phyloP scores from a whole-genome alignment of 1,139 yeast species.

The Geotrichum bryndzae region DNA sequence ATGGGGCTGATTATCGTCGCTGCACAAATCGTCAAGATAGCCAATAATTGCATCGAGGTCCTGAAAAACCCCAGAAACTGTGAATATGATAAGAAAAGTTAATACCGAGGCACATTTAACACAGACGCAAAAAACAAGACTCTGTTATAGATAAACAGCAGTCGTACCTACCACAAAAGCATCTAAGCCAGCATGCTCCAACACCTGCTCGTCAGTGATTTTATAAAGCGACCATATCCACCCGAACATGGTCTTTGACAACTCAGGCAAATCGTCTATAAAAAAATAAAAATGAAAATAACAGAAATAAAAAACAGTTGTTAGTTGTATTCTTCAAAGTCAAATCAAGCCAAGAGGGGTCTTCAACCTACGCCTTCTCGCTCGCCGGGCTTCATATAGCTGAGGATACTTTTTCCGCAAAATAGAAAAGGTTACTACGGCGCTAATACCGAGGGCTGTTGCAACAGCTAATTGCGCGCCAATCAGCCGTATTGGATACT shows the following conservation, averaged over 20 bases:
- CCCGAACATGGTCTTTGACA: slow-evolving; percentile 55
- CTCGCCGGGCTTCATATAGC: slow-evolving; percentile 55
- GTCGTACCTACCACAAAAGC: slow-evolving; percentile 54
- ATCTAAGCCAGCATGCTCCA: slow-evolving; percentile 88
- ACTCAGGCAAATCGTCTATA: slow-evolving; percentile 39
- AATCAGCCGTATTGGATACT: slow-evolving; percentile 23
- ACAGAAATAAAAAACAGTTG: slow-evolving; percentile 32
- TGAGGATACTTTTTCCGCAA: slow-evolving; percentile 63
- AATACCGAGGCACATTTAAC: not conserved
- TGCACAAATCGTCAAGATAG: slow-evolving; percentile 56
- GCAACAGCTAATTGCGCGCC: slow-evolving; percentile 46
- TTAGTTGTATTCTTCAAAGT: too few species aligned
- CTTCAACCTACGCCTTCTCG: slow-evolving; percentile 30
- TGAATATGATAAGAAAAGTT: not conserved
- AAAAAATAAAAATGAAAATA: slow-evolving; percentile 29
- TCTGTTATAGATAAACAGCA: not conserved
- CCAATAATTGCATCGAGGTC: slow-evolving; percentile 62
- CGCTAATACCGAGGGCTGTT: slow-evolving; percentile 53
- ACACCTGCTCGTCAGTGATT: slow-evolving; percentile 66
- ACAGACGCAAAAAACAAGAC: too few species aligned
- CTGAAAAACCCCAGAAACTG: slow-evolving; percentile 66
- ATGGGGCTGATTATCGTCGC: slow-evolving; percentile 66
- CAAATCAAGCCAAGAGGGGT: slow-evolving; percentile 32
- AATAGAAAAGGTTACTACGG: slow-evolving; percentile 58
- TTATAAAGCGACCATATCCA: slow-evolving; percentile 67